These are phyloP conservation scores for Hordeum vulgare DNA, from an alignment of 176 grass and related monocot species.

Conservation along the genomic window DNA sequence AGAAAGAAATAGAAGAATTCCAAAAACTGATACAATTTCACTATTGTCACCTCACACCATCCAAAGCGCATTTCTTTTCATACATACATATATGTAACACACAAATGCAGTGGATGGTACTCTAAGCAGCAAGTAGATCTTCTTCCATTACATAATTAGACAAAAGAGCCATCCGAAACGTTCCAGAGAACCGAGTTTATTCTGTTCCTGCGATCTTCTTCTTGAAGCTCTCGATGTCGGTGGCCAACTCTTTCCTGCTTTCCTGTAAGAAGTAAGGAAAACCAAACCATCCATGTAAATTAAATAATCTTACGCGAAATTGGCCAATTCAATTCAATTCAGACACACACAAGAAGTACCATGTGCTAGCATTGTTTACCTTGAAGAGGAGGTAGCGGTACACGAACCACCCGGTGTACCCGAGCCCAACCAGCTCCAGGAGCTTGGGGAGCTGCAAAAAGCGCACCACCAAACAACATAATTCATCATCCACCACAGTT, in stretches of 20 bases:
- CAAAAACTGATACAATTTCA: background rate
- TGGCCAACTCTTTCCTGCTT: conserved; percentile 80
- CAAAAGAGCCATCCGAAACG: background rate
- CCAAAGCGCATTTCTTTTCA: background rate
- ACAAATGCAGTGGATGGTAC: background rate
- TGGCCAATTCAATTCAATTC: background rate
- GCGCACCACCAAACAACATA: background rate
- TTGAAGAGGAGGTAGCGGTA: conserved; percentile 99
- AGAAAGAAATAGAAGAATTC: background rate
- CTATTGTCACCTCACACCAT: conserved; percentile 18
- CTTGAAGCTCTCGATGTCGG: conserved; percentile 77
- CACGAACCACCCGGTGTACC: conserved; percentile 97
- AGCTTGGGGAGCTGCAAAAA: conserved; percentile 77
- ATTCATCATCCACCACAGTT: background rate
- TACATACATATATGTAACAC: conserved; percentile 9
- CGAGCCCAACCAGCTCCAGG: conserved; percentile 88
- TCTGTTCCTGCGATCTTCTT: conserved; percentile 85
- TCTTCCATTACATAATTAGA: conserved; percentile 13
- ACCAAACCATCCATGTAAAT: background rate
- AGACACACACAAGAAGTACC: background rate
- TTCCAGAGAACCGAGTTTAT: conserved; percentile 22
- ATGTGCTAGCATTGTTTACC: conserved; percentile 29
- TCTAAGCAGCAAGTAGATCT: conserved; percentile 22
- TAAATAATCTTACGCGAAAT: background rate
- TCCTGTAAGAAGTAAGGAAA: conserved; percentile 32